Evolutionary conservation across 805 yeast genomes (phyloP), one percentile per base, ranked within the genome.

Genomic region (Teunomyces aglyptinius): DNA sequence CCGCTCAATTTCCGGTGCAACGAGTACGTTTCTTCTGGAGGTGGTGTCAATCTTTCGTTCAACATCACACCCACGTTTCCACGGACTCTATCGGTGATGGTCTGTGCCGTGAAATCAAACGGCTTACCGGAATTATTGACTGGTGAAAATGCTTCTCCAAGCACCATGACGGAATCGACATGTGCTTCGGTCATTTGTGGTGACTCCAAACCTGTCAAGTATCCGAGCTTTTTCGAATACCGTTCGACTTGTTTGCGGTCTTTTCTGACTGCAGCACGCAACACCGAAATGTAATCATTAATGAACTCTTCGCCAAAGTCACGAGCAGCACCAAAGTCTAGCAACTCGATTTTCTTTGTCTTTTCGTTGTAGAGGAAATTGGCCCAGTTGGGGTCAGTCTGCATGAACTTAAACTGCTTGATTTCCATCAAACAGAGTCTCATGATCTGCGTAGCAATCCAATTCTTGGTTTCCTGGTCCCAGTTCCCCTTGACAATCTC

Each of bases 301-400:
- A 87, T 82, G 56, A 94, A 94, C 13, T 78, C 79, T 33, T 75
- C 78, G 18, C 81, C 73, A 64, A 82, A 94, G 27, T 81, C 86
- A 52, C 98, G 77, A 5, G 97, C 85, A 1, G 99, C 98, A 41
- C 99, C 99, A 67, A 94, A 94, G 68, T 94, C 99, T 44, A 94
- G 71, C 46, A 94, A 73, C 65, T 92, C 97, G 47, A 94, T 81
- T 63, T 85, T 82, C 20, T 78, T 67, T 1, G 90, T 82, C n/a
- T 70, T 55, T 28, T 73, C 73, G 60, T 94, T 90, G 70, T 87
- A 90, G 49, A 94, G 68, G 69, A 94, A 94, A 65, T 94, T 94
- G 38, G 99, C 97, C 99, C 99, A 94, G 65, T 94, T 94, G 43
- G 99, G 99, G 69, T 94, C 99, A 1, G 98, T 92, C 69, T 94